Evolutionary conservation across 345 rosid genomes (phyloP).

Genomic region (Eucalyptus lansdowneana): DNA sequence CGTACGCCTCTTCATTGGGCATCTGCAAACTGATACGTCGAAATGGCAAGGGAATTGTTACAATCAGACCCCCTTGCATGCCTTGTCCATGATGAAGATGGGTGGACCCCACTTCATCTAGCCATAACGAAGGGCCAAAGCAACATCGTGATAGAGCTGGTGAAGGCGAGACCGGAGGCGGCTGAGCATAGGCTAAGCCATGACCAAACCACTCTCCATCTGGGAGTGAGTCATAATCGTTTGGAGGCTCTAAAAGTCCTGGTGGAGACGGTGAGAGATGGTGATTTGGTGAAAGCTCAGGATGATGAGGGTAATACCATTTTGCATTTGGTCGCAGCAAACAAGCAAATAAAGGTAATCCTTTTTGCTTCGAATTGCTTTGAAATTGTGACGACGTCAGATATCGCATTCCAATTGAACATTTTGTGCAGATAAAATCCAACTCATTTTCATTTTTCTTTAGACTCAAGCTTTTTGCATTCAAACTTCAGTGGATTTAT

Average conservation of each 20-base stretch:
- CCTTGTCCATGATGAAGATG: background rate
- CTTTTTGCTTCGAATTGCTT: background rate
- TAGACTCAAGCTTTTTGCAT: background rate
- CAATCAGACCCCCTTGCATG: background rate
- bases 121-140: background rate
- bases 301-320: background rate
- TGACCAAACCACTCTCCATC: background rate
- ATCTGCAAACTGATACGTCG: background rate
- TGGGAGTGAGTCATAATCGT: background rate
- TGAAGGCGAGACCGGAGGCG: background rate
- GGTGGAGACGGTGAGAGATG: background rate
- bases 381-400: fast-evolving
- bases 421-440: background rate
- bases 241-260: background rate
- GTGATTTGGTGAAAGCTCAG: background rate
- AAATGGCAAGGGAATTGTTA: background rate
- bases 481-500: too few species aligned
- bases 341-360: background rate
- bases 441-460: background rate
- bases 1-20: background rate
- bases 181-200: background rate
- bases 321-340: background rate
- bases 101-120: background rate
- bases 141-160: background rate
- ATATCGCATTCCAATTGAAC: background rate